Percentiles rank a stretch among this genome's conserved stretches.
Evolutionary conservation across 1,284 basidiomycete species (phyloP).

Genomic region (Rhodotorula sp.): DNA sequence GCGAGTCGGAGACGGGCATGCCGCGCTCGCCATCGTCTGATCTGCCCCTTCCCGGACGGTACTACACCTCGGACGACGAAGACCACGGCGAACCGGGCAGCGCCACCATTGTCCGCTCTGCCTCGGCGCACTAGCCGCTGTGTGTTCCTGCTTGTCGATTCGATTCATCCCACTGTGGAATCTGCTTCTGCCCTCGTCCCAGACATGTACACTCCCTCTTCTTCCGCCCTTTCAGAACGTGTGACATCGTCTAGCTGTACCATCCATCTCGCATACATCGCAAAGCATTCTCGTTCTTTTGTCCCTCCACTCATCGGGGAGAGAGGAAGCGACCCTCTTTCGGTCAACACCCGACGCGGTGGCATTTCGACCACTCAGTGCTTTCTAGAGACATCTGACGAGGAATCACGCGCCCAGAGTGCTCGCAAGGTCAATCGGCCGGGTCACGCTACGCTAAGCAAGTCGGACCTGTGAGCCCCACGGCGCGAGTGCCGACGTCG

Average conservation of each 20-base stretch:
- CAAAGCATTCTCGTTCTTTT: no score
- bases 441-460: no score
- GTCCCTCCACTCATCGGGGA: no score
- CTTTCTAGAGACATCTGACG: no score
- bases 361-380: no score
- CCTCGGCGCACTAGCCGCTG: background rate
- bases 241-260: no score
- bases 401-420: background rate
- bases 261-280: background rate
- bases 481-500: background rate
- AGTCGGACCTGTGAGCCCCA: background rate
- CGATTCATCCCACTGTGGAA: no score
- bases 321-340: background rate
- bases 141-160: no score
- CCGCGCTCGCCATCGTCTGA: slow-evolving; percentile 16
- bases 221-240: no score
- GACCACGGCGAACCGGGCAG: slow-evolving; percentile 28
- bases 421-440: background rate
- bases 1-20: background rate
- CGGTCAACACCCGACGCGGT: background rate
- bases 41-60: slow-evolving; percentile 6
- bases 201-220: background rate
- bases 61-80: slow-evolving; percentile 26
- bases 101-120: slow-evolving; percentile 24
- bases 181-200: no score